Base-by-base conservation (phyloP, 257 asterid species). In the Asclepias syriaca region DNA sequence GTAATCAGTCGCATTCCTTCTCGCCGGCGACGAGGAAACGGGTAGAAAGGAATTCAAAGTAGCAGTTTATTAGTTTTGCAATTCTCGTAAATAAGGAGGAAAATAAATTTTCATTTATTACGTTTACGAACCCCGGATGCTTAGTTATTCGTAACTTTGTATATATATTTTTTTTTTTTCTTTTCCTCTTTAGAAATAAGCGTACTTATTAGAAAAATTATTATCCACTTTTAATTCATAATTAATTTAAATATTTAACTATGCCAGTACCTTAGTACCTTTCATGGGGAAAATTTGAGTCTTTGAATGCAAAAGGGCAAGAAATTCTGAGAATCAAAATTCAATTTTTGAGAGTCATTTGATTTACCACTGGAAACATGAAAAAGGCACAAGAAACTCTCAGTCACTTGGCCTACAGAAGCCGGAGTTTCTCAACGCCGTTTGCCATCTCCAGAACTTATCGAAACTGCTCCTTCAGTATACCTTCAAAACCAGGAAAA, bases 391-490 rank as follows among this genome's bases (percentile, higher is more conserved):
- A 2, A 29, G 54, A 67, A 77, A 61, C 81, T 57, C 66, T 12
- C 21, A 8, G 19, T 46, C 59, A 66, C 39, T 61, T 57, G 37
- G 27, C 21, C 19, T 54, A 72, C 65, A 68, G 67, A 59, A 46
- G 46, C 68, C 24, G 46, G 69, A 77, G 68, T 16, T 61, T 78
- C 61, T 56, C 66, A 27, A 54, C 74, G 9, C 66, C 65, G 14
- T 32, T 57, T 43, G 22, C 65, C 22, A 55, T 37, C 37, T 40
- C 71, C 27, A 75, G 19, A 39, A 50, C 75, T 61, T 60, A 18
- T 71, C 74, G 15, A 40, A 69, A 39, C 63, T 65, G 37, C 71
- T 70, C 79, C 21, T 45, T 85, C 51, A 66, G 71, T 43, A 6
- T 66, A 40, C 75, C 51, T 29, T 58, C 79, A 66, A 61, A 75